Percentiles rank a stretch among this genome's conserved stretches.
Conservation (phyloP, 2,329 filamentous ascomycete genomes). For the Apiospora rasikravindrae region DNA sequence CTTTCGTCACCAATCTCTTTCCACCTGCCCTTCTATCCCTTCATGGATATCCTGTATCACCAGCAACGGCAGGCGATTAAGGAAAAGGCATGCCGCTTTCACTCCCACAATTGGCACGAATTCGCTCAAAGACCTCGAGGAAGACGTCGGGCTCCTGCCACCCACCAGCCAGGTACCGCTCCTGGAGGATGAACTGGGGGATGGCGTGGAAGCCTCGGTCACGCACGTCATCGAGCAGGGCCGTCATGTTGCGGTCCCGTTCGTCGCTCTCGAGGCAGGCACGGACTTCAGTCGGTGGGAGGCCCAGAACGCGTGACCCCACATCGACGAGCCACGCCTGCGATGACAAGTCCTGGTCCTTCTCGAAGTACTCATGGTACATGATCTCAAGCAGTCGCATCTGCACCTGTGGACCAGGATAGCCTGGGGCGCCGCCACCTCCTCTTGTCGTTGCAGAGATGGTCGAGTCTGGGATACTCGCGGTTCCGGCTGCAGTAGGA, state of each 20-base stretch:
- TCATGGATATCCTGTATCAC: neutral
- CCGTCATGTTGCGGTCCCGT: constrained; percentile 42
- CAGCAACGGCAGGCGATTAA: neutral
- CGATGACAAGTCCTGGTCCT: constrained; percentile 48
- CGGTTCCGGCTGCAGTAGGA: neutral
- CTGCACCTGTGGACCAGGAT: constrained; percentile 40
- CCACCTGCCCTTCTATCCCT: neutral
- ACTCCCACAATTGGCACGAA: constrained; percentile 37
- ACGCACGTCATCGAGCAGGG: constrained; percentile 32
- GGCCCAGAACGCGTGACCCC: constrained; percentile 27
- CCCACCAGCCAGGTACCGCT: constrained; percentile 70
- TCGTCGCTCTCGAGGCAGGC: constrained; percentile 37
- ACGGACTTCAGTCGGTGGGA: constrained; percentile 31
- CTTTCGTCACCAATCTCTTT: neutral
- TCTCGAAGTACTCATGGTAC: constrained; percentile 49
- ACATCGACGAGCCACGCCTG: constrained; percentile 43
- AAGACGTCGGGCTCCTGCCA: constrained; percentile 72
- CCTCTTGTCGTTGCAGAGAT: neutral
- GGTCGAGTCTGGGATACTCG: neutral
- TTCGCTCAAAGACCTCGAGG: constrained; percentile 67
- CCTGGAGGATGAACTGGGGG: constrained; percentile 75
- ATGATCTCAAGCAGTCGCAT: constrained; percentile 48
- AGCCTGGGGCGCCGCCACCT: constrained; percentile 18
- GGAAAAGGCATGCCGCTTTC: neutral
- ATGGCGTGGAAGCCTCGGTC: constrained; percentile 62